Conservation (phyloP, 2,329 filamentous ascomycete genomes). For the Xylaria sp. region DNA sequence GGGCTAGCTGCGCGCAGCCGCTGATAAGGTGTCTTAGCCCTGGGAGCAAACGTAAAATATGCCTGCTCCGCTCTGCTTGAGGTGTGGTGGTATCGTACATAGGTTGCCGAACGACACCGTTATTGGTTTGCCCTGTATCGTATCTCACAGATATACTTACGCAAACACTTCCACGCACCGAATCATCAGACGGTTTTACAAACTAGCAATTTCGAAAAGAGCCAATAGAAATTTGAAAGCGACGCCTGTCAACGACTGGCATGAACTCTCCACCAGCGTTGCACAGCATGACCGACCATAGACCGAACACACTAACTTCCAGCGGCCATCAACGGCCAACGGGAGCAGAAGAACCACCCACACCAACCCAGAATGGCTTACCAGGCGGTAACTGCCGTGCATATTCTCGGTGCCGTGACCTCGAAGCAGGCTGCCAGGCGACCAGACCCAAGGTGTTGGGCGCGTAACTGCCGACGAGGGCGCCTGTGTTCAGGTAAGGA, state of each 20-base stretch:
- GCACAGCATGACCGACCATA: slow-evolving; percentile 15
- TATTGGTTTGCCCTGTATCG: slow-evolving; percentile 5
- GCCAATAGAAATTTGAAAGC: slow-evolving; percentile 17
- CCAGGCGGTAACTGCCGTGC: slow-evolving; percentile 20
- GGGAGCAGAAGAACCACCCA: slow-evolving; percentile 9
- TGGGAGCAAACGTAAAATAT: background rate
- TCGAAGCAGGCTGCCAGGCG: background rate
- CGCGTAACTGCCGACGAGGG: slow-evolving; percentile 16
- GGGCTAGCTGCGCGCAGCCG: slow-evolving; percentile 1
- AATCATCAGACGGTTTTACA: slow-evolving; percentile 12
- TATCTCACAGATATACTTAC: slow-evolving; percentile 6
- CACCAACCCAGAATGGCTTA: slow-evolving; percentile 18
- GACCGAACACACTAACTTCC: background rate
- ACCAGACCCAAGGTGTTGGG: slow-evolving; percentile 1
- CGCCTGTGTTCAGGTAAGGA: background rate
- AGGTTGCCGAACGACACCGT: background rate
- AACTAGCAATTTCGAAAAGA: background rate
- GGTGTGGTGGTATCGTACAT: background rate
- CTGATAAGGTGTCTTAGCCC: slow-evolving; percentile 2
- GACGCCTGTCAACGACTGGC: slow-evolving; percentile 9
- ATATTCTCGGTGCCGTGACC: background rate
- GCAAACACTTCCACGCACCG: background rate
- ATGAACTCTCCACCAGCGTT: slow-evolving; percentile 18
- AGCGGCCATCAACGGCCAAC: slow-evolving; percentile 10
- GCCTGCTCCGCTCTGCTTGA: background rate